Base-by-base conservation (phyloP, 2,329 filamentous ascomycete genomes). In the Dactylella cylindrospora region DNA sequence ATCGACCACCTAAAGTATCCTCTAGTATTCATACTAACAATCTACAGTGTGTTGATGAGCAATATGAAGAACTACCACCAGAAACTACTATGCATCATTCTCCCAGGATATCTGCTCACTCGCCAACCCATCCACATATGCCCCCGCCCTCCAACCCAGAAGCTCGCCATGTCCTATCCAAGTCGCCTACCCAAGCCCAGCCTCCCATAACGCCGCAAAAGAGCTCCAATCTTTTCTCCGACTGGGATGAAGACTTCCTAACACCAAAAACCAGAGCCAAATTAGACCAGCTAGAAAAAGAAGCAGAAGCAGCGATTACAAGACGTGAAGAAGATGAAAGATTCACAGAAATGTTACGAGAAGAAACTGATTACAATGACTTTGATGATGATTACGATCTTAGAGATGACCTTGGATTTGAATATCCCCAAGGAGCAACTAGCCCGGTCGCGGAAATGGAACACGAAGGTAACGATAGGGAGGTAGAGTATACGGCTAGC, bases 311-410 rank as follows among this genome's bases (percentile, higher is more conserved):
- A 15, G 43, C 29, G 5, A 31, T 36, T 10, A 32, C 38, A 4
- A 50, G 20, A 25, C 40, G 20, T n/a, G 57, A 62, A 40, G 57
- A 62, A 31, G 36, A 54, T 28, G 57, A 62, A 17, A 49, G 49
- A 25, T 32, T 53, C 17, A 19, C 54, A 3, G 44, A 54, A 29
- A 54, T 28, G 2, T 15, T 54, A 19, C 38, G 57, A 32, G 36
- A 50, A 17, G 41, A 62, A 35, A 62, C 57, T 5, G 57, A 62
- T 50, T 54, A 62, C 44, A 62, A 62, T 25, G 49, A 53, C 17
- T 49, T 54, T 50, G 57, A 62, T 22, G 57, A 62, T 31, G 43
- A 62, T 62, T 62, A 62, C 35, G 49, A 62, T 38, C 35, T 62
- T 5, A 36, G 45, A 12, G 57, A 54, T 22, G 49, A 54, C 13